Conservation (phyloP, 805 yeast species). For the Blastobotrys peoriensis region DNA sequence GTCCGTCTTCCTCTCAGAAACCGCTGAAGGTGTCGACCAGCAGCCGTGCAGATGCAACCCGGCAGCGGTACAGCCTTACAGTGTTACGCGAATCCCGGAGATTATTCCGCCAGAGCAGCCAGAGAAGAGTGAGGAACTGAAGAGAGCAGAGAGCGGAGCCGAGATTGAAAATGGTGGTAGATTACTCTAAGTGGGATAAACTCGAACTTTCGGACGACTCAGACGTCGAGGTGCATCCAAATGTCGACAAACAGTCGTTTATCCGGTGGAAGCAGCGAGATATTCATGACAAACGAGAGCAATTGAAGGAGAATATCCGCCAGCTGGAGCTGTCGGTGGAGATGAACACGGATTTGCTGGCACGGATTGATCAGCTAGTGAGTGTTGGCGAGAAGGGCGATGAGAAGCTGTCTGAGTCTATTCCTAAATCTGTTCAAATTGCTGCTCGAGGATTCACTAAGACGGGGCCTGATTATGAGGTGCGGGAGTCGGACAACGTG, state of each 20-base stretch:
- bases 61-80: too few relatives aligned
- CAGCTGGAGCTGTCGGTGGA: conserved; percentile 69
- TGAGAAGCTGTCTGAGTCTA: conserved; percentile 21
- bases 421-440: conserved; percentile 21
- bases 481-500: conserved; percentile 21
- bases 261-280: conserved; percentile 96
- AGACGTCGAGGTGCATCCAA: conserved; percentile 96
- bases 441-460: conserved; percentile 19
- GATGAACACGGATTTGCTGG: conserved; percentile 72
- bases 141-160: not conserved
- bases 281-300: conserved; percentile 86
- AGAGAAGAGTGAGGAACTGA: not conserved
- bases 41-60: too few relatives aligned
- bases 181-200: conserved; percentile 97
- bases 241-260: conserved; percentile 89
- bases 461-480: conserved; percentile 21
- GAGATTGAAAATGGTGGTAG: conserved; percentile 62
- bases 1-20: too few relatives aligned
- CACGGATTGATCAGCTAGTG: conserved; percentile 63
- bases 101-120: not conserved
- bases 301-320: conserved; percentile 71
- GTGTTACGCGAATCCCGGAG: too few relatives aligned
- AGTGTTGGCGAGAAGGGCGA: conserved; percentile 30
- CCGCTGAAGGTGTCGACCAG: too few relatives aligned
- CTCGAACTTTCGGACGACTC: conserved; percentile 95